phyloP scores from a whole-genome alignment of 2,329 filamentous ascomycete species.

The Fulvia fulva region DNA sequence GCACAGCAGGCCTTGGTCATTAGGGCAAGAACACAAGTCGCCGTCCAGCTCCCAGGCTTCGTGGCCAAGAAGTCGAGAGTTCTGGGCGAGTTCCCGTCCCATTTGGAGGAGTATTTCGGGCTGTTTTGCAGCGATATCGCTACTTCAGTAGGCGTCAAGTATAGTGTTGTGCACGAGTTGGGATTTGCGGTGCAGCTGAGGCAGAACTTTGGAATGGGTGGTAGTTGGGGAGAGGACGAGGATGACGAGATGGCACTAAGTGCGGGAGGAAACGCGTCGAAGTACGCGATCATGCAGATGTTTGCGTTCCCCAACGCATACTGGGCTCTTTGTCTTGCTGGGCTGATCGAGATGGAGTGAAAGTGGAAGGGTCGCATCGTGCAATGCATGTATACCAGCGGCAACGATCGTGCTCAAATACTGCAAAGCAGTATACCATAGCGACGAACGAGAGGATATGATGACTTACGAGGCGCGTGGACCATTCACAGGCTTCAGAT shows the following conservation, averaged over 20 bases:
- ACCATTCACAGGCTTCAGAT: not conserved
- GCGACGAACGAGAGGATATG: not conserved
- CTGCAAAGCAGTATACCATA: not conserved
- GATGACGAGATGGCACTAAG: not conserved
- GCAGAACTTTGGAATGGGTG: not conserved
- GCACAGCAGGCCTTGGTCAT: not conserved
- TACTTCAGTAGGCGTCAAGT: not conserved
- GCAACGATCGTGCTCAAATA: not conserved
- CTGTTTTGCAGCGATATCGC: not conserved
- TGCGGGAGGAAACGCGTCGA: not conserved
- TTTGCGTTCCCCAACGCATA: not conserved
- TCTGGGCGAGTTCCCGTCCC: not conserved
- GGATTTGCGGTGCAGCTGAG: not conserved
- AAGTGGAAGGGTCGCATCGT: not conserved
- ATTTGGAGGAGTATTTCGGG: not conserved
- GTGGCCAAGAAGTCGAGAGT: not conserved
- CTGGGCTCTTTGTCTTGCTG: not conserved
- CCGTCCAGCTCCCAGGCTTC: not conserved
- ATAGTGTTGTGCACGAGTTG: not conserved
- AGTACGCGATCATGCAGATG: not conserved
- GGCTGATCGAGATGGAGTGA: not conserved
- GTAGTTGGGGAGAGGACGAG: not conserved
- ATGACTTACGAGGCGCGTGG: not conserved
- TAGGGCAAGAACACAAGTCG: not conserved
- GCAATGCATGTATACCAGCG: not conserved